phyloP scores from a whole-genome alignment of 1,284 basidiomycete species.

The Exsudoporus floridanus region DNA sequence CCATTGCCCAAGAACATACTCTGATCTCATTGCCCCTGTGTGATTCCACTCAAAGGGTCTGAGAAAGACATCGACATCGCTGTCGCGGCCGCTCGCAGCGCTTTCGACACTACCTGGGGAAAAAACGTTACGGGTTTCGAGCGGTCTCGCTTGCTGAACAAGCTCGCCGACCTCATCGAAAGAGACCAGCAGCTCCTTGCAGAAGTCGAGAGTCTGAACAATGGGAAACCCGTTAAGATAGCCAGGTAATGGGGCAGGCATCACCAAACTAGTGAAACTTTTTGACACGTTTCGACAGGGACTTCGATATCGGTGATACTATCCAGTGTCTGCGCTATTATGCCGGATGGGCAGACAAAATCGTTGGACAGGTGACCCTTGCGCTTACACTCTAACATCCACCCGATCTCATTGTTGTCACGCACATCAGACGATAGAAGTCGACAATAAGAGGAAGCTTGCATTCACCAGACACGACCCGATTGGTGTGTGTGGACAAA shows the following conservation, averaged over 20 bases:
- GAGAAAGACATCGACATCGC: conserved; percentile 79
- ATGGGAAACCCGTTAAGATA: conserved; percentile 81
- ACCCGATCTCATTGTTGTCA: conserved; percentile 1
- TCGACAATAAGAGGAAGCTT: conserved; percentile 77
- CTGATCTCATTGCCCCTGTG: conserved; percentile 24
- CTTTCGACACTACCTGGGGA: conserved; percentile 89
- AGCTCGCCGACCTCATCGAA: conserved; percentile 92
- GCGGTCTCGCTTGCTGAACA: conserved; percentile 77
- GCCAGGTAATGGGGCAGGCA: conserved; percentile 48
- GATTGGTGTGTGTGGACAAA: conserved; percentile 90
- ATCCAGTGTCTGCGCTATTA: conserved; percentile 82
- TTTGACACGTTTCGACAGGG: conserved; percentile 44
- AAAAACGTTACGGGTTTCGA: conserved; percentile 82
- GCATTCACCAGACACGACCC: conserved; percentile 91
- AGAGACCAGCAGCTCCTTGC: conserved; percentile 74
- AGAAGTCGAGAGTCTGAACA: conserved; percentile 79
- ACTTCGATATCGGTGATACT: conserved; percentile 83
- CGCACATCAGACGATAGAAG: conserved; percentile 66
- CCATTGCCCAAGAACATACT: neutral
- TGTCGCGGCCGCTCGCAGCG: conserved; percentile 79
- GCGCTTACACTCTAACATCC: neutral
- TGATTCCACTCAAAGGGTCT: conserved; percentile 53
- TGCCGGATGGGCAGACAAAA: conserved; percentile 69
- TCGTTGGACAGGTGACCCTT: conserved; percentile 58
- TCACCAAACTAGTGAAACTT: neutral